These are phyloP conservation scores for Ceratobasidium sp. DNA, from an alignment of 1,284 basidiomycete genomes.

Conservation along the genomic window DNA sequence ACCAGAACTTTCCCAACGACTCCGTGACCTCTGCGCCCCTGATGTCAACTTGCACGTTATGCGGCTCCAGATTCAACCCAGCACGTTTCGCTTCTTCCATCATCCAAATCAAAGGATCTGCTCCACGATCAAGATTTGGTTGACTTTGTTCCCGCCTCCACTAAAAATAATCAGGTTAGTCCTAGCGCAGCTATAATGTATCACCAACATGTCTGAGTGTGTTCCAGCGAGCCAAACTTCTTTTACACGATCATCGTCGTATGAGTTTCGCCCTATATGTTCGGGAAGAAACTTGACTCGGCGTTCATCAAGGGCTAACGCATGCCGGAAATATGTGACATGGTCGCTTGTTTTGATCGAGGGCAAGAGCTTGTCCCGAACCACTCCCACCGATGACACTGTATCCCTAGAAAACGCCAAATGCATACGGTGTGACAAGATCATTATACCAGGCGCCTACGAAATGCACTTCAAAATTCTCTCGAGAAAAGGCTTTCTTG, in stretches of 20 bases:
- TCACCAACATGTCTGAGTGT: conserved; percentile 57
- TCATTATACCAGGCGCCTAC: conserved; percentile 58
- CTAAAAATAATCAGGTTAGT: conserved; percentile 19
- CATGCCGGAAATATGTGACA: conserved; percentile 60
- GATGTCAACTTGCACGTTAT: neutral
- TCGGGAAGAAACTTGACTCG: conserved; percentile 63
- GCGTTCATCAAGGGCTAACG: conserved; percentile 61
- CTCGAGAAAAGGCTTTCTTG: conserved; percentile 59
- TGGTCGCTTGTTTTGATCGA: conserved; percentile 51
- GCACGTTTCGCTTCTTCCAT: conserved; percentile 45
- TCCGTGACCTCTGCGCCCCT: neutral
- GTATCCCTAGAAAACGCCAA: conserved; percentile 59
- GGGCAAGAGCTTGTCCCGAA: conserved; percentile 53
- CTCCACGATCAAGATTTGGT: conserved; percentile 39
- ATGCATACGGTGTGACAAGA: neutral
- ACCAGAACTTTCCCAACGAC: neutral
- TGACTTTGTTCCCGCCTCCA: conserved; percentile 50
- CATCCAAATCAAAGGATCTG: conserved; percentile 50
- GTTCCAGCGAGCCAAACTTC: conserved; percentile 58
- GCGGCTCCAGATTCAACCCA: conserved; percentile 41
- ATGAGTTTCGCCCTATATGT: conserved; percentile 49
- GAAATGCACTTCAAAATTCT: conserved; percentile 56
- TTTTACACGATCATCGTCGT: conserved; percentile 49
- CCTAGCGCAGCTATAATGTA: neutral
- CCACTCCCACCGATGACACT: conserved; percentile 60